phyloP scores from a whole-genome alignment of 2,329 filamentous ascomycete genomes.

The Alternaria consortialis region DNA sequence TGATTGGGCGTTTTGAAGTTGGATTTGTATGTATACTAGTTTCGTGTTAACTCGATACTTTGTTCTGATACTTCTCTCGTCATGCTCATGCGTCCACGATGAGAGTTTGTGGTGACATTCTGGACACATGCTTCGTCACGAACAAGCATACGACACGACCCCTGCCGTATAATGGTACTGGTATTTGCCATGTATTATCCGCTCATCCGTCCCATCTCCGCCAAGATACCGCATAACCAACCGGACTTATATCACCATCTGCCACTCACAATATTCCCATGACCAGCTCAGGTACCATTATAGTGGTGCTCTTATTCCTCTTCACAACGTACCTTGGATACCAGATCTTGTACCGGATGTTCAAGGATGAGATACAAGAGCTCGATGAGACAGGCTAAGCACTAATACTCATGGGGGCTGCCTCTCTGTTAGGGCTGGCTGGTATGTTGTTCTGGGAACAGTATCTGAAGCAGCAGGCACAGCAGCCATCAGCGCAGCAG shows the following conservation, averaged over 20 bases:
- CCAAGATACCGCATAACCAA: background rate
- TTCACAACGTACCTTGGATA: background rate
- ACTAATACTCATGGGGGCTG: background rate
- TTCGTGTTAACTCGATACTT: background rate
- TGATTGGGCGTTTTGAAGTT: conserved; percentile 1
- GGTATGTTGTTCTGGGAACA: background rate
- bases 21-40: conserved; percentile 6
- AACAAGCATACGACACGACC: background rate
- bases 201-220: background rate
- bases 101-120: background rate
- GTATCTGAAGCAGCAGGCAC: background rate
- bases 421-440: background rate
- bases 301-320: background rate
- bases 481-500: no score
- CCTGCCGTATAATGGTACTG: background rate
- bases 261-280: background rate
- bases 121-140: background rate
- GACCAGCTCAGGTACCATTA: background rate
- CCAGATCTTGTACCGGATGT: background rate
- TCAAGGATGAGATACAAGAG: background rate
- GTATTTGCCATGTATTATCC: background rate
- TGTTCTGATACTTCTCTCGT: background rate
- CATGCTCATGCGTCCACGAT: background rate
- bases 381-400: background rate
- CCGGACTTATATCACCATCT: background rate